These are phyloP conservation scores for Aurantiochytrium sp. DNA, from an alignment of 108 stramenopile species.

Conservation along the genomic window DNA sequence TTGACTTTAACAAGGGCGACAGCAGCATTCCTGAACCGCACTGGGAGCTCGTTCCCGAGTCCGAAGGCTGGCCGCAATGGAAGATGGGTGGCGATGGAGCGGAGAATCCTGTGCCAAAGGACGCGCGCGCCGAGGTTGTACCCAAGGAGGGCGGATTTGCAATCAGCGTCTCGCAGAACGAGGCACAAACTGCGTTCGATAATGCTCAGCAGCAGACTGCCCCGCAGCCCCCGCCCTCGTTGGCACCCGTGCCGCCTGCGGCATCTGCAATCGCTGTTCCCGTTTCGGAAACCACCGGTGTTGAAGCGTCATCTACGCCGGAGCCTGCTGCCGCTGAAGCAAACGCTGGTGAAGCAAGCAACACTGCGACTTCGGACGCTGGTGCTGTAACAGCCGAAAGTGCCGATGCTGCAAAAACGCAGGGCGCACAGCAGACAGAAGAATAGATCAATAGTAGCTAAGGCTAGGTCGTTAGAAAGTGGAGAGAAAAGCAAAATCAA, in stretches of 20 bases:
- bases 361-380: too few species aligned
- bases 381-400: too few species aligned
- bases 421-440: too few species aligned
- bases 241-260: neutral
- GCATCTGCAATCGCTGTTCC: neutral
- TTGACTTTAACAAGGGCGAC: constrained; percentile 64
- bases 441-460: too few species aligned
- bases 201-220: neutral
- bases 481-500: too few species aligned
- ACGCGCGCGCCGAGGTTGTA: neutral
- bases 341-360: too few species aligned
- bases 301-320: too few species aligned
- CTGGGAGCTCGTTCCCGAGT: constrained; percentile 15
- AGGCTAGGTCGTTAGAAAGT: too few species aligned
- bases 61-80: neutral
- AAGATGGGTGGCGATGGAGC: neutral
- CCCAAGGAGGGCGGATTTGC: constrained; percentile 5
- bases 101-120: neutral
- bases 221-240: neutral
- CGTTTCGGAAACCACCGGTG: too few species aligned
- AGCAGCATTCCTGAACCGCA: constrained; percentile 22
- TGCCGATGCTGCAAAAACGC: too few species aligned
- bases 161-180: neutral
- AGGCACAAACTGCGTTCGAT: neutral
- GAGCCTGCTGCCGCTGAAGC: too few species aligned